These are phyloP conservation scores for Iberis pinnata DNA, from an alignment of 345 rosid species.

Conservation along the genomic window DNA sequence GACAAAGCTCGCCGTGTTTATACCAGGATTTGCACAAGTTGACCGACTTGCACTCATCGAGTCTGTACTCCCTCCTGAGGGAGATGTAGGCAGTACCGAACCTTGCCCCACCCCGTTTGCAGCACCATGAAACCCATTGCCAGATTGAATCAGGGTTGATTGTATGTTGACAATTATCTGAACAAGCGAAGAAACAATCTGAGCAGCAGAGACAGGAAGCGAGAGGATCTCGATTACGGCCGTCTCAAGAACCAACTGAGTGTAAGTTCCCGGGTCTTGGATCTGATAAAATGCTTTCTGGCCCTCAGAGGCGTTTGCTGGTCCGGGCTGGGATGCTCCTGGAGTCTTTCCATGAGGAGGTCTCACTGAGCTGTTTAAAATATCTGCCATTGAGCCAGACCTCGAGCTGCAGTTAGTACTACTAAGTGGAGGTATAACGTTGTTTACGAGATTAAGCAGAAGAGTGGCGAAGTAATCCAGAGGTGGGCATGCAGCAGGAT, in stretches of 20 bases:
- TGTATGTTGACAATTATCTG: constrained; percentile 89
- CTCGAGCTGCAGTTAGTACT: constrained; percentile 43
- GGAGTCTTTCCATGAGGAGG: constrained; percentile 59
- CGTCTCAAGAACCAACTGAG: constrained; percentile 92
- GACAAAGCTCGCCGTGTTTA: constrained; percentile 78
- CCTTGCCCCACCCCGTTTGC: constrained; percentile 65
- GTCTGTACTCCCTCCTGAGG: constrained; percentile 97
- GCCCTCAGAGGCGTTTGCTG: constrained; percentile 61
- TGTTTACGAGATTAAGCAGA: constrained; percentile 77
- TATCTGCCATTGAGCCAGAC: constrained; percentile 57
- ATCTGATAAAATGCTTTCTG: constrained; percentile 90
- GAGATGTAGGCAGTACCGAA: constrained; percentile 76
- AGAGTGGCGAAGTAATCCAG: constrained; percentile 87
- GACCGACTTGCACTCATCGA: constrained; percentile 86
- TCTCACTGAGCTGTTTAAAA: constrained; percentile 45
- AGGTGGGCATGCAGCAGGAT: constrained; percentile 73
- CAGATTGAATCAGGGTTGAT: constrained; percentile 85
- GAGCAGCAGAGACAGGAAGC: constrained; percentile 81
- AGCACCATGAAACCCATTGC: constrained; percentile 76
- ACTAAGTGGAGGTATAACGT: constrained; percentile 83
- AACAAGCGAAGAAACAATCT: constrained; percentile 78
- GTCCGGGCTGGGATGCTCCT: constrained; percentile 66
- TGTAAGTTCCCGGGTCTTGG: constrained; percentile 96
- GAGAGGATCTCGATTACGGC: constrained; percentile 92
- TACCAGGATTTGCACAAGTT: constrained; percentile 63